These are phyloP conservation scores for Ceratobasidium sp. DNA, from an alignment of 1,284 basidiomycete genomes.

Conservation along the genomic window DNA sequence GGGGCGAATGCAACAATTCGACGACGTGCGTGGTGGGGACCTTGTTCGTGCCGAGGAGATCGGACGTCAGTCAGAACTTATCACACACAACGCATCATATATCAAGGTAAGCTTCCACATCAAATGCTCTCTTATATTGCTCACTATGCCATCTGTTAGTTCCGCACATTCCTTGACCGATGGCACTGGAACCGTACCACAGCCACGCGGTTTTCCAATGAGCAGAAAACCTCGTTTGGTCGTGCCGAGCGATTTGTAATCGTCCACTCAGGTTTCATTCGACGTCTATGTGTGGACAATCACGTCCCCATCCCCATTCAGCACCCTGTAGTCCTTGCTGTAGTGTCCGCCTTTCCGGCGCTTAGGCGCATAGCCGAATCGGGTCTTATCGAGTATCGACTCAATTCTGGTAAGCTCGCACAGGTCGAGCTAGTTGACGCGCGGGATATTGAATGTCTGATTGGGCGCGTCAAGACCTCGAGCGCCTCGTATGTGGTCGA, in stretches of 20 bases:
- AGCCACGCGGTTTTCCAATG: no score
- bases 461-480: not conserved
- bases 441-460: slow-evolving; percentile 15
- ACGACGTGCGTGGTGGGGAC: no score
- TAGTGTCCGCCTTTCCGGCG: not conserved
- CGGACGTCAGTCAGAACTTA: not conserved
- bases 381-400: slow-evolving; percentile 24
- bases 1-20: slow-evolving; percentile 30
- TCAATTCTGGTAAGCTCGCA: no score
- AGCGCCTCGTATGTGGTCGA: slow-evolving; percentile 53
- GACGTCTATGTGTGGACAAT: not conserved
- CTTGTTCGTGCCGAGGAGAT: not conserved
- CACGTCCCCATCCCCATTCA: slow-evolving; percentile 17
- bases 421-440: not conserved
- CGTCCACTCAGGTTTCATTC: slow-evolving; percentile 11
- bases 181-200: no score
- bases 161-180: no score
- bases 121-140: no score
- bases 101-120: slow-evolving; percentile 11
- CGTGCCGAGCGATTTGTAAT: slow-evolving; percentile 7
- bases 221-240: not conserved
- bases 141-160: not conserved
- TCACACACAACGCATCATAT: slow-evolving; percentile 4
- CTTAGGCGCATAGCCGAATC: not conserved
- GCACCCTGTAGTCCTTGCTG: not conserved